Conservation (phyloP, 2,329 filamentous ascomycete genomes). For the Stemphylium lycopersici region DNA sequence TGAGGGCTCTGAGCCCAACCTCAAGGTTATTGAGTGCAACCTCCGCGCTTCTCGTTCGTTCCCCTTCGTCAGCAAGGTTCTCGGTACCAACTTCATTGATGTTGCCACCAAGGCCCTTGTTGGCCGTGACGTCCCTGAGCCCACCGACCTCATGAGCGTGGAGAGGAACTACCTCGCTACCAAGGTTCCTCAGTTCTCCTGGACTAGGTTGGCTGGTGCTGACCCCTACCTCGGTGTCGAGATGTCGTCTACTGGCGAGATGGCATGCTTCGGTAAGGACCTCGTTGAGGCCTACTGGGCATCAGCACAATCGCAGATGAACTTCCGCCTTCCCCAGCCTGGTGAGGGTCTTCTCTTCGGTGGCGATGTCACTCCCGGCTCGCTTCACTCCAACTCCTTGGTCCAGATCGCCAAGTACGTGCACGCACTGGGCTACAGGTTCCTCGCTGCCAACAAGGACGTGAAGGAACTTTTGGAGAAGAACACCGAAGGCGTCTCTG, state of each 20-base stretch:
- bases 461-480: constrained; percentile 86
- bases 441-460: constrained; percentile 80
- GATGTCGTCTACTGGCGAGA: constrained; percentile 96
- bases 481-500: constrained; percentile 68
- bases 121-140: constrained; percentile 81
- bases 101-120: constrained; percentile 91
- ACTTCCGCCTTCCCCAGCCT: constrained; percentile 94
- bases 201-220: constrained; percentile 95
- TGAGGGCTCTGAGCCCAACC: constrained; percentile 73
- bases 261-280: constrained; percentile 97
- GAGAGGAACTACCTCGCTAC: constrained; percentile 93
- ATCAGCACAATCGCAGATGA: constrained; percentile 95
- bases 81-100: constrained; percentile 96
- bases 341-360: constrained; percentile 96
- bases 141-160: constrained; percentile 84
- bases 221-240: constrained; percentile 98
- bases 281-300: constrained; percentile 98
- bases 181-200: constrained; percentile 98
- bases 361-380: constrained; percentile 68
- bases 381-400: constrained; percentile 65
- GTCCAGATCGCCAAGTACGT: constrained; percentile 85
- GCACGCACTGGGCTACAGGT: constrained; percentile 88
- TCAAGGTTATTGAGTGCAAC: constrained; percentile 99
- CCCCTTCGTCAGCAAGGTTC: constrained; percentile 97
- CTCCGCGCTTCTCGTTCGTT: constrained; percentile 96